Conservation (phyloP, 2,329 filamentous ascomycete genomes). For the Aspergillus arachidicola region DNA sequence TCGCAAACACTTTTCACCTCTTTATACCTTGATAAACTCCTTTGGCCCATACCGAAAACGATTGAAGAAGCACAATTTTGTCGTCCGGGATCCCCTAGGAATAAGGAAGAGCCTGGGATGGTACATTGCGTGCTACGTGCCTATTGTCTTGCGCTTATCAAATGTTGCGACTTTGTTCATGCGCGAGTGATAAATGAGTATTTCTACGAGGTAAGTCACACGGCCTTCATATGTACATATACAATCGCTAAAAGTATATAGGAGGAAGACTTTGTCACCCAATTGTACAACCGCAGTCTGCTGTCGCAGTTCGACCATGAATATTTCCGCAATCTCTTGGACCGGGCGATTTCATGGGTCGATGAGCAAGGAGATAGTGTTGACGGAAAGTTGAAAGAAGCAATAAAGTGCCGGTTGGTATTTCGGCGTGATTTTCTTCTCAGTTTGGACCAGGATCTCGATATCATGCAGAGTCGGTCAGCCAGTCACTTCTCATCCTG, state of each 20-base stretch:
- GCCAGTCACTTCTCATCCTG: constrained; percentile 35
- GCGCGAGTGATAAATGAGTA: constrained; percentile 77
- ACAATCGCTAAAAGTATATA: constrained; percentile 39
- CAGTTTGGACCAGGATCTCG: constrained; percentile 41
- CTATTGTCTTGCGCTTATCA: constrained; percentile 83
- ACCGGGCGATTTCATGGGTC: constrained; percentile 58
- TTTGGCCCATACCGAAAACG: constrained; percentile 68
- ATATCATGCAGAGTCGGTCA: constrained; percentile 33
- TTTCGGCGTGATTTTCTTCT: constrained; percentile 60
- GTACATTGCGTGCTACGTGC: constrained; percentile 70
- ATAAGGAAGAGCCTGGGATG: constrained; percentile 46
- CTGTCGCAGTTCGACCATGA: constrained; percentile 64
- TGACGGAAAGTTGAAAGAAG: constrained; percentile 47
- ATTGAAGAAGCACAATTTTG: constrained; percentile 68
- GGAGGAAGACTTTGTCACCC: constrained; percentile 96
- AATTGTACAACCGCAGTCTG: constrained; percentile 81
- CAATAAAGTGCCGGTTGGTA: constrained; percentile 66
- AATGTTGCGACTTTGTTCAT: constrained; percentile 79
- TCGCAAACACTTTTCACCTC: constrained; percentile 95
- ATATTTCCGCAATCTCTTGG: constrained; percentile 59
- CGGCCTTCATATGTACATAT: not conserved
- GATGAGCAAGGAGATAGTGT: constrained; percentile 37
- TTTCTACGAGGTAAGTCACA: constrained; percentile 74
- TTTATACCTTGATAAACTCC: constrained; percentile 80
- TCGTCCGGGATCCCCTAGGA: constrained; percentile 29